Base-by-base conservation (phyloP, 2,329 filamentous ascomycete species). In the Paecilomyces niveus region DNA sequence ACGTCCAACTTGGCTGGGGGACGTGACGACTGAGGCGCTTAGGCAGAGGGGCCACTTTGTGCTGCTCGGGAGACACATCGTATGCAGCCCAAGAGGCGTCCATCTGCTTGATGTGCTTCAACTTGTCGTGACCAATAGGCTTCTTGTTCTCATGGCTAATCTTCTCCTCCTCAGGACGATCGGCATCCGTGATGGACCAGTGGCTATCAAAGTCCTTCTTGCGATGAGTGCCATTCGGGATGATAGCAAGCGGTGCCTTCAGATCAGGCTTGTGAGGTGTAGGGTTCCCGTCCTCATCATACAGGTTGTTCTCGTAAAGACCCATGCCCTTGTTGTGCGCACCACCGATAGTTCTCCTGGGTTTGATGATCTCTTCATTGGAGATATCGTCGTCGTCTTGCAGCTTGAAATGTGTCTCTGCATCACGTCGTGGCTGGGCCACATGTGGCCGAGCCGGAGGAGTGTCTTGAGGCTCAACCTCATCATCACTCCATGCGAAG, bases 401-500 rank as follows among this genome's bases (percentile, higher is more conserved):
- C 67, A 97, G 83, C 61, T 94, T 86, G 69, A 96, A 97, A 74
- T 97, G 91, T 1, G 86, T 78, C 69, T 92, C 86, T 18, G 89
- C 87, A 67, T 95, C 90, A 50, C 86, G 89, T 60, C 93, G 89
- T 39, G 89, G 82, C 70, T 89, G 89, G 66, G 81, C 78, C 39
- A 84, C 80, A 33, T 83, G 79, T 13, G 84, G 81, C 7, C 61
- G 86, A 77, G 70, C 85, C 10, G 71, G 70, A 0, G 75, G 74
- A 5, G 73, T 69, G 24, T 71, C 65, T 8, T 61, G 54, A 22
- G 59, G 57, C 7, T 71, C 69, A 18, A 66, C 79, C 63, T 88
- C 83, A 60, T 92, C 87, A 54, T 88, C 86, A 65, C 87, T 88
- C 85, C 90, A 95, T 60, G 80, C 83, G 70, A 87, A 86, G 72